Conservation (phyloP, 2,329 filamentous ascomycete genomes). For the Thyridium curvatum region DNA sequence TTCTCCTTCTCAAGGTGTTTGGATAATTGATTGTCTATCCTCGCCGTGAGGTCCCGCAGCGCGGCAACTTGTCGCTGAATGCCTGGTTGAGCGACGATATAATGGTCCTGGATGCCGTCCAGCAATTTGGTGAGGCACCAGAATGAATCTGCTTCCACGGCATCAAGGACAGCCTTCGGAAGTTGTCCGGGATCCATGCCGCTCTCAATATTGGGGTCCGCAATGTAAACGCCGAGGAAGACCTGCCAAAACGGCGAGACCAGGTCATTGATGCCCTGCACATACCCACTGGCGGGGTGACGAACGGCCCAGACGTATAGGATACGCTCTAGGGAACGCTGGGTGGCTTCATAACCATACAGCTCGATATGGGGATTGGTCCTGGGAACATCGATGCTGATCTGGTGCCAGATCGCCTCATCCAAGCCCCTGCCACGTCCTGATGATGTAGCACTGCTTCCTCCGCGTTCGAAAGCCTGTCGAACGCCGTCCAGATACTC, state of each 20-base stretch:
- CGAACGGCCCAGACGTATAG: constrained; percentile 97
- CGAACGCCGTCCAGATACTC: constrained; percentile 92
- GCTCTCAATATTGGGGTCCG: constrained; percentile 83
- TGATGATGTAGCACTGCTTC: constrained; percentile 22
- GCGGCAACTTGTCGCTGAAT: constrained; percentile 92
- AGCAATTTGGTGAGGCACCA: constrained; percentile 97
- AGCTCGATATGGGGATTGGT: constrained; percentile 95
- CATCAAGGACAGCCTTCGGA: constrained; percentile 83
- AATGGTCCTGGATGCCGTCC: constrained; percentile 99
- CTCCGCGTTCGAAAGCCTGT: constrained; percentile 62
- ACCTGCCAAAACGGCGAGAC: constrained; percentile 98
- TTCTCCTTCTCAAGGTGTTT: constrained; percentile 86
- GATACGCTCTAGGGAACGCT: constrained; percentile 88
- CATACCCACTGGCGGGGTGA: constrained; percentile 94
- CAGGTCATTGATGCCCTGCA: constrained; percentile 97
- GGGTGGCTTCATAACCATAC: constrained; percentile 93
- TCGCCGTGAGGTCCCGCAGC: constrained; percentile 79
- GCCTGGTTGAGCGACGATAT: constrained; percentile 94
- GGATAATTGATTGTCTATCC: constrained; percentile 78
- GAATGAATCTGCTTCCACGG: constrained; percentile 95
- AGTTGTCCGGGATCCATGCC: constrained; percentile 97
- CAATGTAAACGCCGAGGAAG: constrained; percentile 89
- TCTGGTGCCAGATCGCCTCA: constrained; percentile 98
- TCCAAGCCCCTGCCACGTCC: constrained; percentile 51
- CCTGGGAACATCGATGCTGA: constrained; percentile 94